Evolutionary conservation across 192 early-diverging fungal genomes (phyloP).

Genomic region (Entomortierella beljakovae): DNA sequence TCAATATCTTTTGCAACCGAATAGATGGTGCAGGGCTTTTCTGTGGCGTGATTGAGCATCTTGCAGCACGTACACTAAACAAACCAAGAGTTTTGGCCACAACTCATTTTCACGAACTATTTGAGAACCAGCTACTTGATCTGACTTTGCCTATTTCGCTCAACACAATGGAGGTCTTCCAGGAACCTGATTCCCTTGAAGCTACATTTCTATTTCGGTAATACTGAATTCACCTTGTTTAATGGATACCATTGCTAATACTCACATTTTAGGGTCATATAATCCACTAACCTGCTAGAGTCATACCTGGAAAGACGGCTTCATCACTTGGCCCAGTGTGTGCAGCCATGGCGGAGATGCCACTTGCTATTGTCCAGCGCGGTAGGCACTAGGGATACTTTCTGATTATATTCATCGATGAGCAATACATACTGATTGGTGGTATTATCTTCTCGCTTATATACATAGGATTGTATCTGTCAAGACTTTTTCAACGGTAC

Average conservation of each 20-base stretch:
- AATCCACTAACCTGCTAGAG: slow-evolving; percentile 6
- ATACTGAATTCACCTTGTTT: background rate
- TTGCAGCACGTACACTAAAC: slow-evolving; percentile 55
- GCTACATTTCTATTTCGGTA: slow-evolving; percentile 75
- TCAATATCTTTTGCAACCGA: slow-evolving; percentile 18
- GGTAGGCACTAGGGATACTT: slow-evolving; percentile 19
- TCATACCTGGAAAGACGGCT: slow-evolving; percentile 53
- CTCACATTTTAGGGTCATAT: background rate
- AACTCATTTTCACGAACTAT: slow-evolving; percentile 90
- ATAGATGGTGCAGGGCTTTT: slow-evolving; percentile 88
- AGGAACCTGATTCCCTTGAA: slow-evolving; percentile 46
- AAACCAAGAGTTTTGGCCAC: slow-evolving; percentile 80
- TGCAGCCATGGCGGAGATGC: slow-evolving; percentile 57
- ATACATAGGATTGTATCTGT: slow-evolving; percentile 18
- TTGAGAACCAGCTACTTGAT: slow-evolving; percentile 61
- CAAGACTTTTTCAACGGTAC: slow-evolving; percentile 36
- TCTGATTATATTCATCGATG: background rate
- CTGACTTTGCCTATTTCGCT: slow-evolving; percentile 48
- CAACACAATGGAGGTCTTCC: slow-evolving; percentile 71
- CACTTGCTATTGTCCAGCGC: slow-evolving; percentile 48
- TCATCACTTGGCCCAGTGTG: slow-evolving; percentile 61
- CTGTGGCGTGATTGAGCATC: slow-evolving; percentile 73
- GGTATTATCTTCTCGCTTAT: background rate
- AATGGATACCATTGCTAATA: background rate
- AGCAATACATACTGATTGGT: background rate